phyloP scores from a whole-genome alignment of 805 yeast genomes.

The Ogataea neopini region DNA sequence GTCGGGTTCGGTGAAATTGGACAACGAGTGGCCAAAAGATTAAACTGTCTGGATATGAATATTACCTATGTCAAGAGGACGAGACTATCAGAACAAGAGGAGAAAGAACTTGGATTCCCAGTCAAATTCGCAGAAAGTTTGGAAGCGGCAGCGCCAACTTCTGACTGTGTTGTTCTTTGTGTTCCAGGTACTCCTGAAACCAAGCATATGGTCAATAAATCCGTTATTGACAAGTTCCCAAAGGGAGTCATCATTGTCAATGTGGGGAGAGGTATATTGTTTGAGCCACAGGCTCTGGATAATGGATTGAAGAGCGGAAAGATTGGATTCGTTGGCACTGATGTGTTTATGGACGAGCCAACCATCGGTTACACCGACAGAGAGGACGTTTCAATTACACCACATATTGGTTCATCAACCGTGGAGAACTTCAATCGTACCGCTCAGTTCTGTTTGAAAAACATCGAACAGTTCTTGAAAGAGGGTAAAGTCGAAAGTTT shows the following conservation, averaged over 20 bases:
- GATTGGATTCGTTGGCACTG: slow-evolving; percentile 67
- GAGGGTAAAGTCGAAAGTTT: slow-evolving; percentile 30
- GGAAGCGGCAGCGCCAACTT: slow-evolving; percentile 34
- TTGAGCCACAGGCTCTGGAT: slow-evolving; percentile 66
- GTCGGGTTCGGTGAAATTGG: slow-evolving; percentile 83
- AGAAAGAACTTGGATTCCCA: slow-evolving; percentile 42
- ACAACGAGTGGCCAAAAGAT: slow-evolving; percentile 56
- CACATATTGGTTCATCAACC: slow-evolving; percentile 74
- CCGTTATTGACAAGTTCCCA: slow-evolving; percentile 47
- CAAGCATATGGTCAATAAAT: slow-evolving; percentile 49
- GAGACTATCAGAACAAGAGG: slow-evolving; percentile 39
- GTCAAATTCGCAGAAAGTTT: slow-evolving; percentile 49
- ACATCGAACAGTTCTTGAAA: slow-evolving; percentile 48
- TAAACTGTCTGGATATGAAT: slow-evolving; percentile 62
- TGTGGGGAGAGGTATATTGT: slow-evolving; percentile 72
- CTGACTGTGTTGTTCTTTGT: slow-evolving; percentile 63
- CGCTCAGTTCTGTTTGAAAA: slow-evolving; percentile 53
- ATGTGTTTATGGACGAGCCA: slow-evolving; percentile 71
- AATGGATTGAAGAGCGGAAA: slow-evolving; percentile 60
- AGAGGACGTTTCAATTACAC: slow-evolving; percentile 64
- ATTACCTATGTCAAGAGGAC: slow-evolving; percentile 62
- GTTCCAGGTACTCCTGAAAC: slow-evolving; percentile 68
- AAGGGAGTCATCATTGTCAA: slow-evolving; percentile 65
- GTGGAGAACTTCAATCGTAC: slow-evolving; percentile 53
- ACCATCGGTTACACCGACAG: slow-evolving; percentile 48